Percentiles rank a stretch among this genome's conserved stretches.
Conservation (phyloP, 169 alveolate species). For the Pseudocohnilembus persalinus region DNA sequence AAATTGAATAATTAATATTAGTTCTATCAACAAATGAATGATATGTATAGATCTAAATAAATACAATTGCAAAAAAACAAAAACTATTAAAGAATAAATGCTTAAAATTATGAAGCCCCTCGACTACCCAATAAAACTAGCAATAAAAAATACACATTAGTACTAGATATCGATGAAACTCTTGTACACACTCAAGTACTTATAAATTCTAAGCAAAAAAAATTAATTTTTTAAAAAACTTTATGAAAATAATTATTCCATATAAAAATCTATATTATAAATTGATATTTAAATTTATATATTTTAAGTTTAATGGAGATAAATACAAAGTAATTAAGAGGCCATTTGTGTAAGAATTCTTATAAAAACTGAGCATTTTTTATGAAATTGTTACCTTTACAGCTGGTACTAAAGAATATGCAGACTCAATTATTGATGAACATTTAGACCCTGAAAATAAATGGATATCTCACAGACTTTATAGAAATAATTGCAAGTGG, state of each 20-base stretch:
- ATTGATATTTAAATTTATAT: too few species aligned
- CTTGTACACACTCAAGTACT: not conserved
- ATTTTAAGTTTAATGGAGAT: not conserved
- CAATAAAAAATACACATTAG: not conserved
- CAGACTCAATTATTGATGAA: not conserved
- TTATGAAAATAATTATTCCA: too few species aligned
- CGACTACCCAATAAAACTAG: not conserved
- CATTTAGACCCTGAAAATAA: not conserved
- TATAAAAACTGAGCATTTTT: not conserved
- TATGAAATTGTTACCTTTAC: not conserved
- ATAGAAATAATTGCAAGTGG: not conserved
- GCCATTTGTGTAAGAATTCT: not conserved
- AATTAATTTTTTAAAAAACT: too few species aligned
- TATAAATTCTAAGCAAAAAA: too few species aligned
- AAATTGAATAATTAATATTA: too few species aligned
- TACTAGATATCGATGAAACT: not conserved
- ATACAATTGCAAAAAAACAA: too few species aligned
- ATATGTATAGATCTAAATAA: too few species aligned
- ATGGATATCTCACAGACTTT: not conserved
- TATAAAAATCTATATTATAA: too few species aligned
- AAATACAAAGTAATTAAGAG: not conserved
- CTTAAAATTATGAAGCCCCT: not conserved
- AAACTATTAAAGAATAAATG: not conserved
- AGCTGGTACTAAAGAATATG: not conserved
- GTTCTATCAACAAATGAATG: too few species aligned